Conservation (phyloP, 1,284 basidiomycete genomes). For the Porodaedalea pini region DNA sequence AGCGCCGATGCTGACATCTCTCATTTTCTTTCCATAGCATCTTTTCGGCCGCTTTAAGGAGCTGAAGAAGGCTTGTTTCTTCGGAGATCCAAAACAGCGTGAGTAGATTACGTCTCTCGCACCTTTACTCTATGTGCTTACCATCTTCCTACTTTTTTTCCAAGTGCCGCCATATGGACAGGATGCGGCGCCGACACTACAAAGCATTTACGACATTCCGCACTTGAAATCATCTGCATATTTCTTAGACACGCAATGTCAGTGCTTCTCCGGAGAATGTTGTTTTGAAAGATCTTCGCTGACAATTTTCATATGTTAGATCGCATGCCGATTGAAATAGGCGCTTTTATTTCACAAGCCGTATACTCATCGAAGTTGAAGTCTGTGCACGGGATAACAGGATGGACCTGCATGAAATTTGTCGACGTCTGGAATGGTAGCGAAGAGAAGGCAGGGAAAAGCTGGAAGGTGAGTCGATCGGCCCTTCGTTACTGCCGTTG, state of each 20-base stretch:
- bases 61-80: constrained; percentile 39
- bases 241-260: constrained; percentile 46
- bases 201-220: constrained; percentile 47
- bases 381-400: constrained; percentile 33
- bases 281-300: not conserved
- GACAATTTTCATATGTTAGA: constrained; percentile 35
- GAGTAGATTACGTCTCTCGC: constrained; percentile 18
- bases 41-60: constrained; percentile 34
- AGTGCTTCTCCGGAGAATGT: constrained; percentile 8
- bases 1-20: not conserved
- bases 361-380: constrained; percentile 41
- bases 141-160: not conserved
- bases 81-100: constrained; percentile 48
- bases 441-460: constrained; percentile 39
- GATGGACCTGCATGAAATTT: constrained; percentile 36
- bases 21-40: constrained; percentile 25
- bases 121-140: not conserved
- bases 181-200: constrained; percentile 37
- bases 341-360: constrained; percentile 43
- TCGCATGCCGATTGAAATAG: constrained; percentile 43
- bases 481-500: not conserved
- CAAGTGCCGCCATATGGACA: constrained; percentile 40
- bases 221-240: constrained; percentile 34
- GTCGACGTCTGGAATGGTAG: constrained; percentile 37
- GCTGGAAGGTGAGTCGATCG: constrained; percentile 39